These are phyloP conservation scores for Salix koriyanagi DNA, from an alignment of 345 rosid genomes.

Conservation along the genomic window DNA sequence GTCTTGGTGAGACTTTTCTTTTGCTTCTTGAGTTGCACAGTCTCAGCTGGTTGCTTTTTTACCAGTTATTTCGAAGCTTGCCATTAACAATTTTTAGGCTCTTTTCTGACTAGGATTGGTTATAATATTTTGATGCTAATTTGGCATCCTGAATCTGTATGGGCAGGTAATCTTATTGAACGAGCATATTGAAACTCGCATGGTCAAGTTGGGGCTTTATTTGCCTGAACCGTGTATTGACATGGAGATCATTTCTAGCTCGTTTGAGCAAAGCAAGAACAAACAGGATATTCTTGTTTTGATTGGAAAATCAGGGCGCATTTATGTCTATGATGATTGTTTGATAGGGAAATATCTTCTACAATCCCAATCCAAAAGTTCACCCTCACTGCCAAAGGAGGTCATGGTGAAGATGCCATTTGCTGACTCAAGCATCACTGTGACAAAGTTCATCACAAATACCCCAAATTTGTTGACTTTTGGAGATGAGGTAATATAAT, in stretches of 20 bases:
- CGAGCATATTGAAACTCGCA: conserved; percentile 71
- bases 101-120: not conserved
- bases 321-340: conserved; percentile 69
- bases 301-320: conserved; percentile 76
- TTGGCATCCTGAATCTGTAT: conserved; percentile 2
- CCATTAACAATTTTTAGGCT: not conserved
- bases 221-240: conserved; percentile 69
- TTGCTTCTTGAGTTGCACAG: not conserved
- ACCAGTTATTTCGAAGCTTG: not conserved
- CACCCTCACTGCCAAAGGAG: conserved; percentile 80
- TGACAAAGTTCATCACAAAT: conserved; percentile 51
- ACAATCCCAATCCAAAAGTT: conserved; percentile 64
- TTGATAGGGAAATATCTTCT: conserved; percentile 78
- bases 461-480: conserved; percentile 35
- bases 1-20: not conserved
- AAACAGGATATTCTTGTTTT: conserved; percentile 52
- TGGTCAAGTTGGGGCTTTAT: conserved; percentile 65
- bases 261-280: conserved; percentile 52
- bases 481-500: conserved; percentile 55
- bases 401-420: conserved; percentile 55
- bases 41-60: not conserved
- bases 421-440: conserved; percentile 60
- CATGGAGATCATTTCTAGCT: conserved; percentile 63
- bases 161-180: conserved; percentile 65
- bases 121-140: not conserved